A percentile compares a stretch with the other conserved stretches of the same genome.
Evolutionary conservation across 768 basidiomycete genomes (phyloP).

Genomic region (Melanogaster broomeanus): DNA sequence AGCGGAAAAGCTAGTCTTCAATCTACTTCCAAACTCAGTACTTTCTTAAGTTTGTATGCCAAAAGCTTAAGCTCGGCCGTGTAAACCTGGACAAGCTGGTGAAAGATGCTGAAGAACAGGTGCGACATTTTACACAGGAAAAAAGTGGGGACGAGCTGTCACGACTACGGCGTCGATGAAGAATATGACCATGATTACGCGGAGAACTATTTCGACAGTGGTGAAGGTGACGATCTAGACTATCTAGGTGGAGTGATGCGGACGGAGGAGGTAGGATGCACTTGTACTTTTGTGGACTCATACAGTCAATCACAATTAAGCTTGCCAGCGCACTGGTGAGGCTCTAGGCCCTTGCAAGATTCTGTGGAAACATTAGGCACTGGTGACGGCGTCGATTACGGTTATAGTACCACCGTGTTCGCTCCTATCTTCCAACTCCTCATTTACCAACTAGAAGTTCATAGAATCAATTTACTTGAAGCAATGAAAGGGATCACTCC

Average conservation of each 20-base stretch:
- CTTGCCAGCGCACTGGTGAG: background rate
- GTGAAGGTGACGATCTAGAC: constrained; percentile 80
- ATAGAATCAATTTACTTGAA: no score
- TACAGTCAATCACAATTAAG: constrained; percentile 31
- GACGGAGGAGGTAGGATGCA: constrained; percentile 53
- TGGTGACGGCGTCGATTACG: no score
- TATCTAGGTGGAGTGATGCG: constrained; percentile 71
- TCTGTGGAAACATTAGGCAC: no score
- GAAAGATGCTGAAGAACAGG: constrained; percentile 65
- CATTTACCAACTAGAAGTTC: no score
- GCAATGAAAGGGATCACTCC: no score
- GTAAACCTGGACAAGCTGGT: constrained; percentile 69
- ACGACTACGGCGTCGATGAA: constrained; percentile 86
- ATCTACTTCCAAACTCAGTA: background rate
- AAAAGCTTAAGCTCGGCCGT: constrained; percentile 39
- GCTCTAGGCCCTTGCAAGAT: no score
- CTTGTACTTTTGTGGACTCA: background rate
- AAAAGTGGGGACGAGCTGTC: constrained; percentile 73
- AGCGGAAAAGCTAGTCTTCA: constrained; percentile 46
- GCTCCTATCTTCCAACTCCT: no score
- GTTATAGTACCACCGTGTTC: no score
- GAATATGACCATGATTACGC: constrained; percentile 92
- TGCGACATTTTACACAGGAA: constrained; percentile 45
- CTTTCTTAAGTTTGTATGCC: constrained; percentile 7
- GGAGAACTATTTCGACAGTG: constrained; percentile 90